A percentile compares a stretch with the other conserved stretches of the same genome.
Evolutionary conservation across 495 filamentous ascomycete genomes (phyloP).

Genomic region (Penicillium parvum): DNA sequence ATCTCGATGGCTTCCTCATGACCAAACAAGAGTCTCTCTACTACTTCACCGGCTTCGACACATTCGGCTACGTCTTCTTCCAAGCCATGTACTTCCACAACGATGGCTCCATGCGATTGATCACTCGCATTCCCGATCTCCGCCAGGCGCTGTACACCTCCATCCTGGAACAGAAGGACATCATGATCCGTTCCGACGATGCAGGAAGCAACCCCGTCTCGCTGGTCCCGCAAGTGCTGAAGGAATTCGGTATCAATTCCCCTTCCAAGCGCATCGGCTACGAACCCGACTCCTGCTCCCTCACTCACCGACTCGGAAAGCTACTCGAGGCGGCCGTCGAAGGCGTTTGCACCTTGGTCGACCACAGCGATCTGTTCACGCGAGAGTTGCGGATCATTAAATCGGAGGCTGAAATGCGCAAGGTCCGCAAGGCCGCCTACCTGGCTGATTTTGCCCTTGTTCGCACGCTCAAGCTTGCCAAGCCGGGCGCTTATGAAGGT

Average conservation of each 20-base stretch:
- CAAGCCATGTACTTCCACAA: conserved; percentile 25
- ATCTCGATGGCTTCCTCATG: conserved; percentile 23
- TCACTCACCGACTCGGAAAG: conserved; percentile 18
- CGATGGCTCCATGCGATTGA: conserved; percentile 20
- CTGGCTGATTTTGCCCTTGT: conserved; percentile 22
- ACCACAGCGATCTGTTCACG: conserved; percentile 18
- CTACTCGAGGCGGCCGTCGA: conserved; percentile 12
- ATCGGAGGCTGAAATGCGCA: conserved; percentile 20
- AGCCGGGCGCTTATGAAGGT: conserved; percentile 23
- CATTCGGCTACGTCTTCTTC: conserved; percentile 27
- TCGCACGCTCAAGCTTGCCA: conserved; percentile 19
- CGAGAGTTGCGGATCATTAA: conserved; percentile 22
- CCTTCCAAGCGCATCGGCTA: conserved; percentile 20
- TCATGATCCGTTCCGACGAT: conserved; percentile 22
- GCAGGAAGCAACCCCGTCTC: conserved; percentile 21
- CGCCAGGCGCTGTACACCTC: conserved; percentile 25
- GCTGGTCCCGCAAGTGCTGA: conserved; percentile 16
- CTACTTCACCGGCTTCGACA: conserved; percentile 24
- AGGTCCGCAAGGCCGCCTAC: conserved; percentile 24
- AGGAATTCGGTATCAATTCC: conserved; percentile 18
- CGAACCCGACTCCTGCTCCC: conserved; percentile 17
- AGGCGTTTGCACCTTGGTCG: conserved; percentile 15
- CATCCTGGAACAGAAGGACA: conserved; percentile 14
- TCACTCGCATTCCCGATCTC: conserved; percentile 22
- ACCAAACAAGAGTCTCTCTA: conserved; percentile 26